Evolutionary conservation across 441 rosid species (phyloP).

Genomic region (Gossypium trilobum): DNA sequence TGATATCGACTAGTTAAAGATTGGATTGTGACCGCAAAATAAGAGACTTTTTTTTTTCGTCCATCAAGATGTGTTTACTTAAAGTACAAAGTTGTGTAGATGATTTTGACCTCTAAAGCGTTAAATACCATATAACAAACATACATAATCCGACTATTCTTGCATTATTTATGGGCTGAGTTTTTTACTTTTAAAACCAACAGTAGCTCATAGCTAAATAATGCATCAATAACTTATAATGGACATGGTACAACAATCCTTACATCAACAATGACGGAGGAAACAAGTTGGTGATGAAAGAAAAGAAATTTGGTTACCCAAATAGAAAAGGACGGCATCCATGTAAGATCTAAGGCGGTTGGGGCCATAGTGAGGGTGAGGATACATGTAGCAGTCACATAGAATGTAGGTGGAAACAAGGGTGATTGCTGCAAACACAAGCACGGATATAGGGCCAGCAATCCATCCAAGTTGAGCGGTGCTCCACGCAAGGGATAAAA

Average conservation of each 20-base stretch:
- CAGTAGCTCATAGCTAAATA: no score
- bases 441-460: slow-evolving; percentile 40
- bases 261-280: not conserved
- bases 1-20: not conserved
- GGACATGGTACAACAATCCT: no score
- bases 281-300: not conserved
- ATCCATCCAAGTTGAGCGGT: slow-evolving; percentile 62
- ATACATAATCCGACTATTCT: no score
- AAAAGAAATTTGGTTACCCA: slow-evolving; percentile 19
- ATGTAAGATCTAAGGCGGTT: slow-evolving; percentile 32
- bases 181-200: no score
- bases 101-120: no score
- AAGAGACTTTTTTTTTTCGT: not conserved
- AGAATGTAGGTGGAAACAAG: slow-evolving; percentile 37
- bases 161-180: no score
- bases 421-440: slow-evolving; percentile 40
- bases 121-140: no score
- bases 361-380: slow-evolving; percentile 43
- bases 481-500: slow-evolving; percentile 65
- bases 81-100: no score
- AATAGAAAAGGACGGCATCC: slow-evolving; percentile 41
- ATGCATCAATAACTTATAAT: no score
- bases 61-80: not conserved
- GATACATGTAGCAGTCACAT: slow-evolving; percentile 48
- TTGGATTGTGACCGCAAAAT: not conserved